A percentile compares a stretch with the other conserved stretches of the same genome.
These are phyloP conservation scores for Purpureocillium takamizusanense DNA, from an alignment of 2,329 filamentous ascomycete species.

Conservation along the genomic window DNA sequence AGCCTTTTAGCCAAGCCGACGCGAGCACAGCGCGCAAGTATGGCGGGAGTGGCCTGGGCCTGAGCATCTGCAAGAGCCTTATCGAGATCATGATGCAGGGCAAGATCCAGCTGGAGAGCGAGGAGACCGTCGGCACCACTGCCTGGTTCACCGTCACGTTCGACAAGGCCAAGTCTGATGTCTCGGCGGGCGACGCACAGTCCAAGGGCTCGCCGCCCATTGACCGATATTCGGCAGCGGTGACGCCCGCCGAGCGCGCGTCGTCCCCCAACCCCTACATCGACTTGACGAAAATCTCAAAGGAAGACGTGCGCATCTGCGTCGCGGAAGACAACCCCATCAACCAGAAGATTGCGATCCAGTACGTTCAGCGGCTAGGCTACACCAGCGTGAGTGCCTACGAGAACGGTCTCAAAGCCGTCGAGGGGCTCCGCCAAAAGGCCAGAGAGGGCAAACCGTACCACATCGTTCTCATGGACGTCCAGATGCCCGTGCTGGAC, in stretches of 20 bases:
- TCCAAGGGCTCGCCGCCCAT: constrained; percentile 24
- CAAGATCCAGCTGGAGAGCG: constrained; percentile 71
- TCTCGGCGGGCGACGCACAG: constrained; percentile 45
- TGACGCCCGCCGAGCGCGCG: constrained; percentile 26
- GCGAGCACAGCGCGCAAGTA: constrained; percentile 85
- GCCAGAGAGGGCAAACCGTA: constrained; percentile 67
- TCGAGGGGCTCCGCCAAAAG: constrained; percentile 71
- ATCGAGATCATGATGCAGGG: constrained; percentile 90
- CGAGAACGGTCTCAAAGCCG: constrained; percentile 79
- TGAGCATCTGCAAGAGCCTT: constrained; percentile 91
- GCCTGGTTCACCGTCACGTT: constrained; percentile 79
- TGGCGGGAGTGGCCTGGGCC: constrained; percentile 79
- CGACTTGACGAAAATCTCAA: constrained; percentile 64
- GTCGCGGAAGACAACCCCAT: constrained; percentile 94
- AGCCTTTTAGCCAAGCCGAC: constrained; percentile 89
- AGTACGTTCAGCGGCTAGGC: constrained; percentile 78
- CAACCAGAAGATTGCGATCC: constrained; percentile 89
- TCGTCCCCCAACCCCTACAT: constrained; percentile 37
- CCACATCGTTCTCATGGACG: constrained; percentile 90
- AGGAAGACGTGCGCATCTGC: constrained; percentile 74
- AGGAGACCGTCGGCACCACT: constrained; percentile 60
- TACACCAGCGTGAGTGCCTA: constrained; percentile 78
- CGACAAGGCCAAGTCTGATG: constrained; percentile 63
- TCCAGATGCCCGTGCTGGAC: constrained; percentile 90
- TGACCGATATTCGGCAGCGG: constrained; percentile 22